These are phyloP conservation scores for Amanita rimosa DNA, from an alignment of 768 basidiomycete species.

Conservation along the genomic window DNA sequence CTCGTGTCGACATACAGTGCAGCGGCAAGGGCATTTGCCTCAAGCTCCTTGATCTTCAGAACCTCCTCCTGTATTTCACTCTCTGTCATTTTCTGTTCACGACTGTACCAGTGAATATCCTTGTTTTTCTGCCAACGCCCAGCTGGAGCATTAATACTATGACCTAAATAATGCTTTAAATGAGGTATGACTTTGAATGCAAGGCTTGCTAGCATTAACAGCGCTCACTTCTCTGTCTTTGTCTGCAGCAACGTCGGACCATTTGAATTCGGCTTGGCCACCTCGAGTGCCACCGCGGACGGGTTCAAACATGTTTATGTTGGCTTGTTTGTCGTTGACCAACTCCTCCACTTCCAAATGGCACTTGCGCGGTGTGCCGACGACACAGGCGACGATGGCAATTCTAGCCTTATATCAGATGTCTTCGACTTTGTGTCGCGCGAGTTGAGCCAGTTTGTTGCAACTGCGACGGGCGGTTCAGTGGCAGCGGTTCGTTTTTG, in stretches of 20 bases:
- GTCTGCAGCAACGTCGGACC: constrained; percentile 83
- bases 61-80: constrained; percentile 62
- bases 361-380: background rate
- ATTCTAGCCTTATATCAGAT: constrained; percentile 41
- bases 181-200: constrained; percentile 3
- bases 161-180: constrained; percentile 82
- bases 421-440: constrained; percentile 61
- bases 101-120: constrained; percentile 91
- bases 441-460: constrained; percentile 62
- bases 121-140: constrained; percentile 98
- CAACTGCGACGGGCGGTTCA: constrained; percentile 45
- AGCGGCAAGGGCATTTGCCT: constrained; percentile 77
- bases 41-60: constrained; percentile 70
- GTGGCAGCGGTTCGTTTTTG: constrained; percentile 11
- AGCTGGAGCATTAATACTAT: constrained; percentile 89
- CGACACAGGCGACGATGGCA: constrained; percentile 7
- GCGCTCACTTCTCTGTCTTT: constrained; percentile 76
- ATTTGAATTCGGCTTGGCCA: constrained; percentile 88
- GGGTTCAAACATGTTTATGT: constrained; percentile 61
- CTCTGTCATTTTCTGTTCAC: constrained; percentile 38
- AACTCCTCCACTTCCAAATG: background rate
- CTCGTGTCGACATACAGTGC: constrained; percentile 52
- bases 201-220: constrained; percentile 7
- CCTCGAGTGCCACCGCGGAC: constrained; percentile 84
- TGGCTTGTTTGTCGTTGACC: constrained; percentile 6